Percentiles rank a stretch among this genome's conserved stretches.
Conservation (phyloP, 345 rosid genomes). For the Salix arbutifolia region DNA sequence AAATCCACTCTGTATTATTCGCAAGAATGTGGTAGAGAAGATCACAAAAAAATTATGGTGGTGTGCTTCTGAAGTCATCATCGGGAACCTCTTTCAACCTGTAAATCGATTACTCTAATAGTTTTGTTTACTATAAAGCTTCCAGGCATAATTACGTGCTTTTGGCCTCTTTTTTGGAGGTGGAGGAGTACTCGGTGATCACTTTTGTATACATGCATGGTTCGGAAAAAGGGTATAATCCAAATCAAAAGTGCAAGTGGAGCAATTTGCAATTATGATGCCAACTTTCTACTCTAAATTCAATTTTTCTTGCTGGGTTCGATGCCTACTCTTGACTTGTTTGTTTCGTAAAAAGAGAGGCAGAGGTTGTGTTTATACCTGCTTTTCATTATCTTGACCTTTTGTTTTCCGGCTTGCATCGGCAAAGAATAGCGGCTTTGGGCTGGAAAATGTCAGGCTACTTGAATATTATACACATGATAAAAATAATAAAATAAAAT, state of each 20-base stretch:
- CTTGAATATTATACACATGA: too few species aligned
- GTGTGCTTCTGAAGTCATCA: constrained; percentile 13
- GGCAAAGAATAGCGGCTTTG: neutral
- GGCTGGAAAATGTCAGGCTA: neutral
- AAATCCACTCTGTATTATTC: neutral
- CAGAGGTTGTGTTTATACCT: neutral
- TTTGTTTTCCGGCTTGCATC: neutral
- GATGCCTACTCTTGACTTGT: neutral
- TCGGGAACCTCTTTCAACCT: neutral
- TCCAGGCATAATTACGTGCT: neutral
- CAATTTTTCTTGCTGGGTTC: neutral
- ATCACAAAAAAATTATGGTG: neutral
- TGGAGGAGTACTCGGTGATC: neutral
- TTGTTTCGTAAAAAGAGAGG: neutral
- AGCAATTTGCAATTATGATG: neutral
- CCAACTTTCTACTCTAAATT: neutral
- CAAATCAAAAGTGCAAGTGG: neutral
- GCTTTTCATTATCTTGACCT: neutral
- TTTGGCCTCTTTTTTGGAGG: neutral
- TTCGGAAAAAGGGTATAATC: neutral
- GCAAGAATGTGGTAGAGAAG: neutral
- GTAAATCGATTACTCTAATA: neutral
- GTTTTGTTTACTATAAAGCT: neutral
- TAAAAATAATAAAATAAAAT: too few species aligned
- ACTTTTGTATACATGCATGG: neutral